Conservation (phyloP, 2,329 filamentous ascomycete species). For the Penicillium crustosum region DNA sequence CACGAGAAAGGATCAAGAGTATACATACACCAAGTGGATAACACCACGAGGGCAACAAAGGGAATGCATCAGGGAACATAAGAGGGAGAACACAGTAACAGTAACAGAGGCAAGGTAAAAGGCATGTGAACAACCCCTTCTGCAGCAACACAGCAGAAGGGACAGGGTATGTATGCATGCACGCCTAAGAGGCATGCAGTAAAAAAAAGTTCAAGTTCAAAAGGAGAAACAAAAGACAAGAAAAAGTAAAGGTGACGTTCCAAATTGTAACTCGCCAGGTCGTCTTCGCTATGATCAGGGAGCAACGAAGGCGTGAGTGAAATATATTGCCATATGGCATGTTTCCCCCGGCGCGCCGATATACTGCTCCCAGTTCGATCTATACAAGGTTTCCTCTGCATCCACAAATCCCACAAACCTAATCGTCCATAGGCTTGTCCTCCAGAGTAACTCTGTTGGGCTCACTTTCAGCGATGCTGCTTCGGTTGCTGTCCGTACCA, state of each 20-base stretch:
- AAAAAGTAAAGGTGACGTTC: neutral
- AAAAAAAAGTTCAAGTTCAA: slow-evolving; percentile 5
- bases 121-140: slow-evolving; percentile 5
- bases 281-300: neutral
- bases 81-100: neutral
- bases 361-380: neutral
- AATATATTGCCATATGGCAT: neutral
- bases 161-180: slow-evolving; percentile 11
- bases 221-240: neutral
- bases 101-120: slow-evolving; percentile 1
- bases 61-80: slow-evolving; percentile 9
- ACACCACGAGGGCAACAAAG: slow-evolving; percentile 2
- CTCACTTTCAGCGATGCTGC: slow-evolving; percentile 41
- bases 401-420: slow-evolving; percentile 2
- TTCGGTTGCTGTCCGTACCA: slow-evolving; percentile 35
- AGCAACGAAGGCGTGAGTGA: neutral
- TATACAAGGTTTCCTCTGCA: slow-evolving; percentile 4
- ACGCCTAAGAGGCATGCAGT: slow-evolving; percentile 3
- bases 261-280: slow-evolving; percentile 3
- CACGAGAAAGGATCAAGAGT: slow-evolving; percentile 5
- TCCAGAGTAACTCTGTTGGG: slow-evolving; percentile 63
- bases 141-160: neutral
- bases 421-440: slow-evolving; percentile 79
- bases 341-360: neutral
- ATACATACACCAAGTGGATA: slow-evolving; percentile 12